Evolutionary conservation across 2,329 filamentous ascomycete genomes (phyloP), one percentile per base, ranked within the genome.

Genomic region (Tolypocladium inflatum): DNA sequence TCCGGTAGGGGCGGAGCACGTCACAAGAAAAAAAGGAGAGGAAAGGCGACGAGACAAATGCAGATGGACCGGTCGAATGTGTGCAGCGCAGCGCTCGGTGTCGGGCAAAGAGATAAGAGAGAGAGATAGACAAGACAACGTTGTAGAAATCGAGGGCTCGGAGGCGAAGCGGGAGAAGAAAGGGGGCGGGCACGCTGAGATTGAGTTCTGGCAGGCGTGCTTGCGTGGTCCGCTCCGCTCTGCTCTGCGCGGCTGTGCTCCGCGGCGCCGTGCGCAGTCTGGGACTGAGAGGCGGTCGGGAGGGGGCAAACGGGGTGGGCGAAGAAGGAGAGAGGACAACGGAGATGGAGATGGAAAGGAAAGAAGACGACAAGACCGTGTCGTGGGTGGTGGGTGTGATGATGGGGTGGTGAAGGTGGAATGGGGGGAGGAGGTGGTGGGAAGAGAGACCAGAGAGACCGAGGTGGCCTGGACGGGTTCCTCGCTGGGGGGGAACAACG

Each of bases 111-210:
- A 62, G 60, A 63, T 57, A 63, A 57, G 63, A 57, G 60, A 57
- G 60, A 64, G 59, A 58, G 61, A 59, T 58, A 54, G 60, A 57
- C 56, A 61, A 60, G 61, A 57, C 59, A 61, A 38, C 41, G 43
- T 21, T 50, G 53, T 51, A 57, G 57, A 21, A 59, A 54, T 50
- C 38, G 55, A 56, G 55, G 60, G 59, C 55, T 61, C 58, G 64
- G 63, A 63, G 60, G 59, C 63, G 64, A 67, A 54, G 63, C 59
- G 62, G 66, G 57, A 57, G 62, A 68, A 65, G 66, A 71, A 72
- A 68, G 68, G 64, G 68, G 48, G 48, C 4, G 30, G 19, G 64
- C 61, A 64, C 63, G 63, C 61, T 58, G 52, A 55, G 53, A 48
- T 55, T 56, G 59, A 57, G 53, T 26, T 45, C 54, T 50, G 60